phyloP scores from a whole-genome alignment of 2,329 filamentous ascomycete genomes.

The Beauveria sp. region DNA sequence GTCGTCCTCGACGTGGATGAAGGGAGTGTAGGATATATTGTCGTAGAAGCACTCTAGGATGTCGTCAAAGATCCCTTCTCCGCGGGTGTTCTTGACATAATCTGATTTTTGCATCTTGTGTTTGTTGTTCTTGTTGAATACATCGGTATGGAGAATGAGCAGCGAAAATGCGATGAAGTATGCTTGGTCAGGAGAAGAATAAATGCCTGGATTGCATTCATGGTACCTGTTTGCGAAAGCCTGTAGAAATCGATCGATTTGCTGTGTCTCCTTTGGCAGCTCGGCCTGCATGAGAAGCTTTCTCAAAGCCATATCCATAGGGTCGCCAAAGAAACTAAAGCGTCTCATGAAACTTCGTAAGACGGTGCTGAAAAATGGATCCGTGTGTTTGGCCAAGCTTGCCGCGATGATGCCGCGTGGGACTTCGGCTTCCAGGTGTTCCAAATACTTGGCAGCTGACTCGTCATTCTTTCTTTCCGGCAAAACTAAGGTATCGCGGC shows the following conservation, averaged over 20 bases:
- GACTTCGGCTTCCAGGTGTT: conserved; percentile 72
- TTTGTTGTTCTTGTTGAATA: conserved; percentile 99
- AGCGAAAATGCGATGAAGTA: conserved; percentile 98
- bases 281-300: conserved; percentile 96
- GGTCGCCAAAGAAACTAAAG: conserved; percentile 92
- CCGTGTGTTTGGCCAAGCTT: conserved; percentile 76
- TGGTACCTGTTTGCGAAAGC: conserved; percentile 95
- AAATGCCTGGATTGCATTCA: conserved; percentile 96
- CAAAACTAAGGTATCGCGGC: conserved; percentile 61
- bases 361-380: conserved; percentile 75
- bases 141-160: conserved; percentile 91
- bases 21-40: conserved; percentile 96
- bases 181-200: conserved; percentile 83
- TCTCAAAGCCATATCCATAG: conserved; percentile 94
- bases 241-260: conserved; percentile 90
- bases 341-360: conserved; percentile 91
- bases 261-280: conserved; percentile 92
- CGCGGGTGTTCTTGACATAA: conserved; percentile 90
- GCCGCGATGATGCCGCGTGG: conserved; percentile 78
- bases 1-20: conserved; percentile 95
- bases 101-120: conserved; percentile 96
- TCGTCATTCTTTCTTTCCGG: conserved; percentile 82
- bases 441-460: conserved; percentile 81
- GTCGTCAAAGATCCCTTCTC: conserved; percentile 88
- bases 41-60: conserved; percentile 96